Percentiles rank a stretch among this genome's conserved stretches.
phyloP scores from a whole-genome alignment of 2,329 filamentous ascomycete genomes.

The Stemphylium vesicarium region DNA sequence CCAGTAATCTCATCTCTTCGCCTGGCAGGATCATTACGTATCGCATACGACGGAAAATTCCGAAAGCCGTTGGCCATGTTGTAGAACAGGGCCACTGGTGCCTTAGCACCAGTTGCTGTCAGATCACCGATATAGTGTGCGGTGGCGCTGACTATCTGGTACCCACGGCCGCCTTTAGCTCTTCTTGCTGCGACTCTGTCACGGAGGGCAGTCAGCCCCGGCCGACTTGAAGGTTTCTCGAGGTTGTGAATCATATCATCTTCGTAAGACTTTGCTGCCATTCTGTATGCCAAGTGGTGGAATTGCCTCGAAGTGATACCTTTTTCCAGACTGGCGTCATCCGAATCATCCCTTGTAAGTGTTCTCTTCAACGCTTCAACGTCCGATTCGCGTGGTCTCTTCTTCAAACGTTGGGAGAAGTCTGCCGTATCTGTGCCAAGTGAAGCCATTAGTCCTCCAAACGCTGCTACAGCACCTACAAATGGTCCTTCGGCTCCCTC shows the following conservation, averaged over 20 bases:
- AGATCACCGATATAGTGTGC: constrained; percentile 22
- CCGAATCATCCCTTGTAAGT: too few species aligned
- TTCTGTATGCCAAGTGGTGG: constrained; percentile 19
- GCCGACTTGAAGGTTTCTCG: not conserved
- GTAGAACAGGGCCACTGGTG: constrained; percentile 28
- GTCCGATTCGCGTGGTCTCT: not conserved
- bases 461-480: constrained; percentile 19
- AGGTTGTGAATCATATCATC: constrained; percentile 16
- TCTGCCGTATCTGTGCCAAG: constrained; percentile 20
- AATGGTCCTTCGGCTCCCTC: constrained; percentile 26
- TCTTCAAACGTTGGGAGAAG: constrained; percentile 19
- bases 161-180: constrained; percentile 16
- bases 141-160: constrained; percentile 23
- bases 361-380: too few species aligned
- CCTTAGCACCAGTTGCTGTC: constrained; percentile 12
- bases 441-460: constrained; percentile 12
- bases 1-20: constrained; percentile 58
- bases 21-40: constrained; percentile 20
- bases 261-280: constrained; percentile 24
- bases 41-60: constrained; percentile 24
- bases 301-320: constrained; percentile 8
- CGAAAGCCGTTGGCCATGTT: constrained; percentile 30
- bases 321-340: not conserved
- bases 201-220: constrained; percentile 1
- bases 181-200: constrained; percentile 8